Base-by-base conservation (phyloP, 129 eudicot species). In the Silybum marianum region DNA sequence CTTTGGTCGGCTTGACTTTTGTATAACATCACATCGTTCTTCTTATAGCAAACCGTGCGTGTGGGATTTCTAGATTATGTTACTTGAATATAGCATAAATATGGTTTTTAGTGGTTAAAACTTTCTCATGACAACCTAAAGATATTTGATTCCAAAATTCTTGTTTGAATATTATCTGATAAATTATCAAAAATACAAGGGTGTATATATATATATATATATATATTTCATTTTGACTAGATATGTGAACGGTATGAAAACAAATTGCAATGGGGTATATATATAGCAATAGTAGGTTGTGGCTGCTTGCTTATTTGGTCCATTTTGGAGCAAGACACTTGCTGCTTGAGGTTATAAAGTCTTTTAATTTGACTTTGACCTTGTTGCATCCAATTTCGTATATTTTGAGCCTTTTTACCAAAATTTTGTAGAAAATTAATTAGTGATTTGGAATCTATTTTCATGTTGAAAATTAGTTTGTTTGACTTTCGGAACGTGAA, bases 301-400 rank as follows among this genome's bases (percentile, higher is more conserved):
- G 78, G 39, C 23, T 69, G 67, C 21, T 69, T 38, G 58, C 78
- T 48, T 28, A 28, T 28, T 69, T 62, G 78, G 86, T 83, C 82
- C 79, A 77, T 77, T 83, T 83, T 83, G 78, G 74, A 77, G 78
- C 60, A 83, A 72, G 14, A 60, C 34, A 18, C 71, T 74, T 44
- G 66, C 25, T 12, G 28, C 38, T 77, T 63, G 63, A 11, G 58
- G 60, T 58, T 58, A 24, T 21, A 18, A n/a, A 6, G 66, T 58
- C 23, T 58, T 58, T 58, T 58, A 18, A 5, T 58, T 54, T 58
- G 66, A 58, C 66, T 58, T 58, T 58, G 66, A n/a, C 23, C 66
- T 58, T n/a, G 9, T n/a, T 58, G 2, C 23, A 58, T 58, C 23
- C 23, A 58, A 58, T 58, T 58, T 58, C 22, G 10, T n/a, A 54